These are phyloP conservation scores for Colletotrichum incanum DNA, from an alignment of 2,329 filamentous ascomycete genomes.

Conservation along the genomic window DNA sequence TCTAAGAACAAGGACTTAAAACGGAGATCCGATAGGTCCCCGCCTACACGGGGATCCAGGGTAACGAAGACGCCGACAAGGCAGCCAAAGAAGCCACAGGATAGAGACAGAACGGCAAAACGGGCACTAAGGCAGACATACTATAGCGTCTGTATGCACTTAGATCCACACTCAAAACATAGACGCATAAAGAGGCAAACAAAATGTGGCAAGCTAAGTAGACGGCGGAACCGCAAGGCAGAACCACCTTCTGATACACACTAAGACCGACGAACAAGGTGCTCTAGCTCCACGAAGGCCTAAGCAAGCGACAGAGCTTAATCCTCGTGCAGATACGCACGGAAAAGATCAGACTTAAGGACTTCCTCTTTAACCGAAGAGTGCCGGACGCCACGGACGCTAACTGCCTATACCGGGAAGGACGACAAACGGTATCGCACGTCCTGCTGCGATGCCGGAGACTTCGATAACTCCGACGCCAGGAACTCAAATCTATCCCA, in stretches of 20 bases:
- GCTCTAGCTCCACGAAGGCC: not conserved
- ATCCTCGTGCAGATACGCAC: constrained; percentile 19
- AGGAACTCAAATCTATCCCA: constrained; percentile 15
- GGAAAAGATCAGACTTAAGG: constrained; percentile 31
- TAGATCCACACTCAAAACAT: not conserved
- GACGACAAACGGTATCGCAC: constrained; percentile 36
- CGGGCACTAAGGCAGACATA: not conserved
- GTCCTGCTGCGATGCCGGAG: constrained; percentile 25
- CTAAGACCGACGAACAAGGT: not conserved
- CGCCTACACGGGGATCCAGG: not conserved
- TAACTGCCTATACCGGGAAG: constrained; percentile 32
- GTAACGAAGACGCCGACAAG: not conserved
- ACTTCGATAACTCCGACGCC: constrained; percentile 11
- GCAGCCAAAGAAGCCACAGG: not conserved
- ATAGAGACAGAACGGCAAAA: not conserved
- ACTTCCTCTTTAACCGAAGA: constrained; percentile 42
- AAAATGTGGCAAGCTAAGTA: not conserved
- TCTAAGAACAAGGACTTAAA: too few species aligned
- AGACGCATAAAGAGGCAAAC: not conserved
- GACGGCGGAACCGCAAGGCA: not conserved
- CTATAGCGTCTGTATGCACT: not conserved
- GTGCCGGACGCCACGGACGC: constrained; percentile 21
- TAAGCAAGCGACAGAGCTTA: not conserved
- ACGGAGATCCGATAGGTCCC: not conserved
- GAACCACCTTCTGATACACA: not conserved